Conservation (phyloP, 169 alveolate species). For the Theileria orientalis region DNA sequence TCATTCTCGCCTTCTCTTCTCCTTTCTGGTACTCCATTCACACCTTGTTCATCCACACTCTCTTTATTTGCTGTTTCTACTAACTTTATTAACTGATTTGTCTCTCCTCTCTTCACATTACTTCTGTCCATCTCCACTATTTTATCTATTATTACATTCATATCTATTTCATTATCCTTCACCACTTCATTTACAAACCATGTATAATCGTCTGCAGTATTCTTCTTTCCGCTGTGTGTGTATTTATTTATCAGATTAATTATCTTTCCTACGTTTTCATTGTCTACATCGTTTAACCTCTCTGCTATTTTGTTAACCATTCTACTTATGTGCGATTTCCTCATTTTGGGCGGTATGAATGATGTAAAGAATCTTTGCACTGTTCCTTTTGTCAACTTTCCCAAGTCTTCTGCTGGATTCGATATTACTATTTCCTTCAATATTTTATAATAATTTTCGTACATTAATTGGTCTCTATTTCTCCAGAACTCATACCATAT, state of each 20-base stretch:
- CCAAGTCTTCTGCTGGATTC: conserved; percentile 43
- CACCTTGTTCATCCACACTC: not conserved
- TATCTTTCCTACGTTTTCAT: not conserved
- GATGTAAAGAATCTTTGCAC: not conserved
- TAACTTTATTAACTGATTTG: not conserved
- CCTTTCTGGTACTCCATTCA: not conserved
- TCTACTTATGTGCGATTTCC: not conserved
- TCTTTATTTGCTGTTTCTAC: too few relatives aligned
- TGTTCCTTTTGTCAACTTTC: conserved; percentile 35
- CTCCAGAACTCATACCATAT: conserved; percentile 63
- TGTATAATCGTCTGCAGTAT: too few relatives aligned
- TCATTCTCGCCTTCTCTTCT: not conserved
- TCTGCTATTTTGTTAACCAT: not conserved
- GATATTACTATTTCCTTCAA: conserved; percentile 18
- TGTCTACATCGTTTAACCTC: not conserved
- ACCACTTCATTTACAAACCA: not conserved
- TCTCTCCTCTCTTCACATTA: not conserved
- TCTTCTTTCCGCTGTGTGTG: not conserved
- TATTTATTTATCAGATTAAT: not conserved
- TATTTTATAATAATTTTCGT: conserved; percentile 26
- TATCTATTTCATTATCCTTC: not conserved
- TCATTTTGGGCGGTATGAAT: not conserved
- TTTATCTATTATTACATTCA: not conserved
- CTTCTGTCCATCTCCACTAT: not conserved
- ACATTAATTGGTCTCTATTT: conserved; percentile 10